These are phyloP conservation scores for Globisporangium splendens DNA, from an alignment of 352 stramenopile genomes.

Conservation along the genomic window DNA sequence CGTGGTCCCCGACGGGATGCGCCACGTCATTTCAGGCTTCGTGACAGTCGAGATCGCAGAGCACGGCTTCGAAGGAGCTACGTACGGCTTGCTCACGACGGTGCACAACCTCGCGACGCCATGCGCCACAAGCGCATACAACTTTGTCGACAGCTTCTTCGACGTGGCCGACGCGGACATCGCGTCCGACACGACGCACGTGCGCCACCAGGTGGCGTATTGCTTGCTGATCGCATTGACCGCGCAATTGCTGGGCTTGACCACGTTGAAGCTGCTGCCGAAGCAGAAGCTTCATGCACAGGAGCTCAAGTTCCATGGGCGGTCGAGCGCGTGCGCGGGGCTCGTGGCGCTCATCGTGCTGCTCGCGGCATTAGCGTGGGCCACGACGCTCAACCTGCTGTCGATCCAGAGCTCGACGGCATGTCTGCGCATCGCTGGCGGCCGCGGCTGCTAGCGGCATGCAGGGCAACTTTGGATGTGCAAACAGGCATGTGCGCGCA, in stretches of 20 bases:
- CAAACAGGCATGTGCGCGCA: not conserved
- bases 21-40: constrained; percentile 53
- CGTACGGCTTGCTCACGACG: constrained; percentile 61
- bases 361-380: constrained; percentile 37
- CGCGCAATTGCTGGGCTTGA: constrained; percentile 41
- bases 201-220: constrained; percentile 57
- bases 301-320: constrained; percentile 51
- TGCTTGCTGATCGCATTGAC: constrained; percentile 39
- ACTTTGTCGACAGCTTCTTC: constrained; percentile 52
- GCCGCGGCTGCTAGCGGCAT: constrained; percentile 33
- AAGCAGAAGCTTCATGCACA: constrained; percentile 61
- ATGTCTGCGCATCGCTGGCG: constrained; percentile 61
- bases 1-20: constrained; percentile 59
- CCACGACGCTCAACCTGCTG: constrained; percentile 55
- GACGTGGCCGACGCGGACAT: constrained; percentile 57
- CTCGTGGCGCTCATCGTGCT: constrained; percentile 33
- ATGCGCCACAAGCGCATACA: constrained; percentile 50
- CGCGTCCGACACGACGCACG: constrained; percentile 44
- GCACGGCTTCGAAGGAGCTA: constrained; percentile 64
- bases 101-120: constrained; percentile 59
- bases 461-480: not conserved
- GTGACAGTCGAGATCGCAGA: constrained; percentile 72
- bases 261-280: constrained; percentile 49
- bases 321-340: constrained; percentile 40
- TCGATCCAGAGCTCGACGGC: constrained; percentile 58